Conservation (phyloP, 2,329 filamentous ascomycete species). For the Sordariomycetes sp. region DNA sequence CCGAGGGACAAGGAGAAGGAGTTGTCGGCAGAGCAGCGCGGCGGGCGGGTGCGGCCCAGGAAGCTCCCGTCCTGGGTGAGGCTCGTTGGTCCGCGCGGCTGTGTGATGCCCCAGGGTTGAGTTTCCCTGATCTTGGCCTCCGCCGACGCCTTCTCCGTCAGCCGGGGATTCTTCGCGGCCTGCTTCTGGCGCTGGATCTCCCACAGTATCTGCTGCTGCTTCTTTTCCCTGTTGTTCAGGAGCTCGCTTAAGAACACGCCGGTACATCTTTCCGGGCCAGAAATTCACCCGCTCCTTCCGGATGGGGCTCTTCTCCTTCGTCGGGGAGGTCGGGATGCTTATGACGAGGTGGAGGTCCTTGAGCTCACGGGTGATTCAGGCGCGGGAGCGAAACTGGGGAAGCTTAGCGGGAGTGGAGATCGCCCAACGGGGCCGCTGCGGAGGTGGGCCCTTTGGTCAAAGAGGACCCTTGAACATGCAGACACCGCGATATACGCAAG, state of each 20-base stretch:
- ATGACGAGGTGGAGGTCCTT: no score
- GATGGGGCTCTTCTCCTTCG: no score
- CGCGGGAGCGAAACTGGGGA: no score
- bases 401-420: no score
- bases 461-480: no score
- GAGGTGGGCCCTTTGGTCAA: no score
- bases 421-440: no score
- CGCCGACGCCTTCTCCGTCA: background rate
- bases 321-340: no score
- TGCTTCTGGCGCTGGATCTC: slow-evolving; percentile 11
- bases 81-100: slow-evolving; percentile 43
- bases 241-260: slow-evolving; percentile 14
- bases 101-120: slow-evolving; percentile 40
- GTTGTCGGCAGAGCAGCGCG: slow-evolving; percentile 44
- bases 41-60: slow-evolving; percentile 44
- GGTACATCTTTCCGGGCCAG: no score
- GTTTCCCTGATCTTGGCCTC: slow-evolving; percentile 24
- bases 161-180: background rate
- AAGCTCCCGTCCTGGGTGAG: slow-evolving; percentile 55
- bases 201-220: slow-evolving; percentile 18
- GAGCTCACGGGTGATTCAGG: no score
- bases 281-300: no score
- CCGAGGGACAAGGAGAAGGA: slow-evolving; percentile 43
- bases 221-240: slow-evolving; percentile 27
- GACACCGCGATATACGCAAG: no score